phyloP scores from a whole-genome alignment of 2,329 filamentous ascomycete species.

The Pezizomycotina sp. region DNA sequence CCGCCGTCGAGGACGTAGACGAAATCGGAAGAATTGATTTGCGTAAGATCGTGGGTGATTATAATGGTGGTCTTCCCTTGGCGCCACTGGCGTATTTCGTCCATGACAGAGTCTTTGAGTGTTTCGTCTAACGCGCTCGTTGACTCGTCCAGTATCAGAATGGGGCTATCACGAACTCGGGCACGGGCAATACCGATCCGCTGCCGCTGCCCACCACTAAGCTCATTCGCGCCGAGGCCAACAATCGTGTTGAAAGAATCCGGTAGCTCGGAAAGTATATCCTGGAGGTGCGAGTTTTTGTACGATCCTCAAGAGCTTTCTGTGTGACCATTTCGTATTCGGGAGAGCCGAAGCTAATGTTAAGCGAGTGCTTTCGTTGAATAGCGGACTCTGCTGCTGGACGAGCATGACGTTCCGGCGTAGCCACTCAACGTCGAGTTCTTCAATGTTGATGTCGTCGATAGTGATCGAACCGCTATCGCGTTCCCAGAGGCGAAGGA shows the following conservation, averaged over 20 bases:
- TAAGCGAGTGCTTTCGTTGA: constrained; percentile 59
- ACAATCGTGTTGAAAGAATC: constrained; percentile 55
- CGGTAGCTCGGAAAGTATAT: constrained; percentile 50
- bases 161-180: constrained; percentile 54
- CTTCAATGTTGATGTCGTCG: constrained; percentile 46
- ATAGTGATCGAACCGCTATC: constrained; percentile 48
- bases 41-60: constrained; percentile 75
- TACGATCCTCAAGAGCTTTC: constrained; percentile 47
- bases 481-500: constrained; percentile 61
- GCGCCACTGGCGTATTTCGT: constrained; percentile 61
- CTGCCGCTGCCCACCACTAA: constrained; percentile 78
- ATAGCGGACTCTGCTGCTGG: constrained; percentile 66
- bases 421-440: constrained; percentile 53
- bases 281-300: constrained; percentile 50
- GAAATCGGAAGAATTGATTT: constrained; percentile 57
- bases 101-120: constrained; percentile 51
- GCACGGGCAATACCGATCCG: constrained; percentile 65
- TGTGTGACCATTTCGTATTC: constrained; percentile 35
- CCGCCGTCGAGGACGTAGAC: constrained; percentile 65
- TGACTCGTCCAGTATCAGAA: constrained; percentile 76
- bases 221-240: constrained; percentile 45
- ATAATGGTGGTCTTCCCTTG: constrained; percentile 72
- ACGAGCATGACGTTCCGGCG: constrained; percentile 62
- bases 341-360: constrained; percentile 55
- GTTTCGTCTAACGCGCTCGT: constrained; percentile 72